A percentile compares a stretch with the other conserved stretches of the same genome.
These are phyloP conservation scores for Dictyostelium intermedium DNA, from an alignment of 78 protist species.

Conservation along the genomic window DNA sequence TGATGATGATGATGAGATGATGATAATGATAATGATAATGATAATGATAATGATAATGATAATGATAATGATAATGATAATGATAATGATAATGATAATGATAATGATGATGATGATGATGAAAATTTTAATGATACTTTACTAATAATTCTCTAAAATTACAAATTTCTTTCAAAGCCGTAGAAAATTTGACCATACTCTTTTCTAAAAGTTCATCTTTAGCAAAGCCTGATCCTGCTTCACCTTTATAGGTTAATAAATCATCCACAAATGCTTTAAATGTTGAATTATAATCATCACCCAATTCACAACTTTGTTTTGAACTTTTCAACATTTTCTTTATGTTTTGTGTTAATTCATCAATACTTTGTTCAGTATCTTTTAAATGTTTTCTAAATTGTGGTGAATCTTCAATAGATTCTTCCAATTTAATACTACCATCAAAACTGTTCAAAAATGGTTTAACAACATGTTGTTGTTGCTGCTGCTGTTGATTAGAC, in stretches of 20 bases:
- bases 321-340: constrained; percentile 52
- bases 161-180: constrained; percentile 59
- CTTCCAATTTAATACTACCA: constrained; percentile 42
- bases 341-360: constrained; percentile 18
- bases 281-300: constrained; percentile 31
- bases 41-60: no score
- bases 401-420: constrained; percentile 64
- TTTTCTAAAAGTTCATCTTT: constrained; percentile 57
- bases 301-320: constrained; percentile 59
- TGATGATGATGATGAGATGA: no score
- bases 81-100: no score
- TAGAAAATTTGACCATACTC: constrained; percentile 48
- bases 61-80: no score
- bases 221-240: constrained; percentile 8
- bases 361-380: constrained; percentile 60
- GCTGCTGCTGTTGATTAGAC: constrained; percentile 1
- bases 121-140: background rate
- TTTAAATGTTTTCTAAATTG: constrained; percentile 66
- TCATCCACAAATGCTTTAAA: constrained; percentile 72
- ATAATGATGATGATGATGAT: no score
- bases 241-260: constrained; percentile 16
- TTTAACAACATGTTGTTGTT: constrained; percentile 4
- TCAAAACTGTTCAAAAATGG: constrained; percentile 48
- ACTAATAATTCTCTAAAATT: constrained; percentile 65
- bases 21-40: no score